Conservation (phyloP, 2,329 filamentous ascomycete species). For the Fusarium austroafricanum region DNA sequence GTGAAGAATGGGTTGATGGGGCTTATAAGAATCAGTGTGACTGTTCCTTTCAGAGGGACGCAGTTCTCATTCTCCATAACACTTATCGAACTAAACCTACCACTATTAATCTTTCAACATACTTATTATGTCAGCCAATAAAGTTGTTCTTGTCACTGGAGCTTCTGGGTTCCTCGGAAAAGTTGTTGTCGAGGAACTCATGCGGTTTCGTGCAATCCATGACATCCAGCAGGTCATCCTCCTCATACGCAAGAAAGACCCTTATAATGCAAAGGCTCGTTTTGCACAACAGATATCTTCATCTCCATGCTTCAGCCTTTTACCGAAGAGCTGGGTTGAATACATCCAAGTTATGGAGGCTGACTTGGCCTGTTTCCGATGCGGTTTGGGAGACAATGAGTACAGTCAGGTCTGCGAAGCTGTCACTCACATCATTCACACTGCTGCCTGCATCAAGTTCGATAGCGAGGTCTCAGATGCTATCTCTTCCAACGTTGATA, state of each 20-base stretch:
- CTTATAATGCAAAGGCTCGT: neutral
- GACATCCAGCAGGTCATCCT: neutral
- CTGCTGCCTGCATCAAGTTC: neutral
- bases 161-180: neutral
- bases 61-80: neutral
- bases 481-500: neutral
- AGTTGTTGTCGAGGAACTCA: neutral
- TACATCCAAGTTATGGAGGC: neutral
- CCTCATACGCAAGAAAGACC: neutral
- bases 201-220: neutral
- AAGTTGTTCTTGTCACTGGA: neutral
- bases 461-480: neutral
- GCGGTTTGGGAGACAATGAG: neutral
- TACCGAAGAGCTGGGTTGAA: neutral
- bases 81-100: neutral
- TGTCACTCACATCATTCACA: neutral
- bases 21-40: neutral
- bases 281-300: neutral
- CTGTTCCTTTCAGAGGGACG: neutral
- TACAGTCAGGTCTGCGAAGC: neutral
- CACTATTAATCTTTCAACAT: neutral
- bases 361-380: neutral
- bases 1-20: neutral
- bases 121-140: neutral
- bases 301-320: neutral